A percentile compares a stretch with the other conserved stretches of the same genome.
These are phyloP conservation scores for Vigna radiata DNA, from an alignment of 306 rosid species.

Conservation along the genomic window DNA sequence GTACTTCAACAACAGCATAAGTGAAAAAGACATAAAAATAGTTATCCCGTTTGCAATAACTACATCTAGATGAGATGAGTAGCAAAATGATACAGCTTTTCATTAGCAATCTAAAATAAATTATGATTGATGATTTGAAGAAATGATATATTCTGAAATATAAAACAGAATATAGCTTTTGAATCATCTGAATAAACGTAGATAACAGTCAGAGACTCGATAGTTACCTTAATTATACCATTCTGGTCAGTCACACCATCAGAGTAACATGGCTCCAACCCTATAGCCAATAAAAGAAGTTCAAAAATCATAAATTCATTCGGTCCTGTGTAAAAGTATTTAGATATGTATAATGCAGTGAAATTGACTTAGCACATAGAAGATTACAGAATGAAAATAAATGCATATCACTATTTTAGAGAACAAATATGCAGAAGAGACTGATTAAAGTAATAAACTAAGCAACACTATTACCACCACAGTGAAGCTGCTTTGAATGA, in stretches of 20 bases:
- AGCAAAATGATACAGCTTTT: constrained; percentile 15
- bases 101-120: constrained; percentile 13
- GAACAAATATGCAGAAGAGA: constrained; percentile 3
- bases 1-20: constrained; percentile 37
- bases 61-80: constrained; percentile 34
- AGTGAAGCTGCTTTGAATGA: constrained; percentile 89
- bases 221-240: constrained; percentile 84
- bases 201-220: constrained; percentile 25
- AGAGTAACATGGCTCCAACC: constrained; percentile 71
- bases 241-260: constrained; percentile 59
- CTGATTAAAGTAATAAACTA: background rate
- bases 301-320: constrained; percentile 10
- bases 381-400: constrained; percentile 16
- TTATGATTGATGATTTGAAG: constrained; percentile 12
- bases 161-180: constrained; percentile 4
- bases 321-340: background rate
- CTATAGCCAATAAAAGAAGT: constrained; percentile 42
- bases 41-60: constrained; percentile 4
- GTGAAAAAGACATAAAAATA: constrained; percentile 10
- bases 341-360: constrained; percentile 24
- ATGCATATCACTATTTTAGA: constrained; percentile 13
- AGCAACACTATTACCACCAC: constrained; percentile 63
- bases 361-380: constrained; percentile 33
- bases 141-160: constrained; percentile 14
- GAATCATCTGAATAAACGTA: constrained; percentile 22